Conservation (phyloP, 176 grass and related monocot genomes). For the Bothriochloa decipiens region DNA sequence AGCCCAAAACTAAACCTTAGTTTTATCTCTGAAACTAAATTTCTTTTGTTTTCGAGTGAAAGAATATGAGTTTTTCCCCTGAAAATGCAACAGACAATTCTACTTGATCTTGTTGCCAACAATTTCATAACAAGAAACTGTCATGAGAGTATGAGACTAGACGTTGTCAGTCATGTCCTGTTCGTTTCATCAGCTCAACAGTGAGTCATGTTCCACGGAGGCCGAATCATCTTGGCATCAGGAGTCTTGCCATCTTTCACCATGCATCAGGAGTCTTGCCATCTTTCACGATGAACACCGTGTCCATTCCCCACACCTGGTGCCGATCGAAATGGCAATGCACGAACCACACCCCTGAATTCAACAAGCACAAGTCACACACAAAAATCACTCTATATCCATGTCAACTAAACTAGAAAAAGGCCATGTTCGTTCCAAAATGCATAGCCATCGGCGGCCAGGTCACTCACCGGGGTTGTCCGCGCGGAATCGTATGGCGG, state of each 20-base stretch:
- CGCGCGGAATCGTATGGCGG: neutral
- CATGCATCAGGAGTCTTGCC: slow-evolving; percentile 49
- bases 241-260: too few species aligned
- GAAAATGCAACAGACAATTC: neutral
- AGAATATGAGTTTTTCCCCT: neutral
- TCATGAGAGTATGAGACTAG: too few species aligned
- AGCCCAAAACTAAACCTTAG: neutral
- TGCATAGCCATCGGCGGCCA: too few species aligned
- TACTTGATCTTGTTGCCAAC: neutral
- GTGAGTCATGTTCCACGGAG: slow-evolving; percentile 49
- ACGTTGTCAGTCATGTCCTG: neutral
- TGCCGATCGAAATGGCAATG: slow-evolving; percentile 80
- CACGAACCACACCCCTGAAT: slow-evolving; percentile 63
- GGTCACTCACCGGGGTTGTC: too few species aligned
- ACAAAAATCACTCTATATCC: too few species aligned
- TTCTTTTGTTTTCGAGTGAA: neutral
- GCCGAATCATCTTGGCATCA: slow-evolving; percentile 40
- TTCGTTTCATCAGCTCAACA: slow-evolving; percentile 19
- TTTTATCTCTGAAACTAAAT: neutral
- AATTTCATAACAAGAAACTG: too few species aligned
- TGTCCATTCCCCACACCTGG: slow-evolving; percentile 70
- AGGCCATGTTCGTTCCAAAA: too few species aligned
- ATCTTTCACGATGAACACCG: slow-evolving; percentile 73
- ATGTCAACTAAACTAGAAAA: too few species aligned
- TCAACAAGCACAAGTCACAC: too few species aligned